Conservation (phyloP, 768 basidiomycete genomes). For the Boletus bicolor region DNA sequence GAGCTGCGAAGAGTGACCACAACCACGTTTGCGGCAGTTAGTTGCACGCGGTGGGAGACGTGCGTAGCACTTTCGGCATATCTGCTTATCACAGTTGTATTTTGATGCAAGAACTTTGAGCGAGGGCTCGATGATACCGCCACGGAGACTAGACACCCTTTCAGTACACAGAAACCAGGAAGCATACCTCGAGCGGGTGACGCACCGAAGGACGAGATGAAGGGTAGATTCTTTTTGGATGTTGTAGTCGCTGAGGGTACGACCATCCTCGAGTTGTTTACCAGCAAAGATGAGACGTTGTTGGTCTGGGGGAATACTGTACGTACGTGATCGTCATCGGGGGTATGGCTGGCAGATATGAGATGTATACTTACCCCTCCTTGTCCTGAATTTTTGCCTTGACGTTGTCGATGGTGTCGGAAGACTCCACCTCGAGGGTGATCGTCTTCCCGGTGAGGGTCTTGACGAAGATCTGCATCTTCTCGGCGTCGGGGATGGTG, state of each 20-base stretch:
- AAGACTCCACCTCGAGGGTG: slow-evolving; percentile 31
- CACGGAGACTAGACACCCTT: slow-evolving; percentile 12
- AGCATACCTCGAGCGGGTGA: background rate
- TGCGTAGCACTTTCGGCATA: slow-evolving; percentile 99
- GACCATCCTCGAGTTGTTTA: slow-evolving; percentile 98
- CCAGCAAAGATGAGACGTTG: slow-evolving; percentile 61
- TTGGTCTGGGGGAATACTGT: slow-evolving; percentile 36
- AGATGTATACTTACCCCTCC: slow-evolving; percentile 49
- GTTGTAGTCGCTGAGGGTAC: slow-evolving; percentile 95
- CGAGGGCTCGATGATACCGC: slow-evolving; percentile 99
- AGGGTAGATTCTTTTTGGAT: slow-evolving; percentile 98
- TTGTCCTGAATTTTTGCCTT: slow-evolving; percentile 53
- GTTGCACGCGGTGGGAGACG: slow-evolving; percentile 98
- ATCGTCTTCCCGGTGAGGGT: slow-evolving; percentile 65
- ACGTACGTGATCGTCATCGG: slow-evolving; percentile 10
- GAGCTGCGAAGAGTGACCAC: slow-evolving; percentile 88
- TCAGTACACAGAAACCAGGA: background rate
- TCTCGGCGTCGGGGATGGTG: slow-evolving; percentile 12
- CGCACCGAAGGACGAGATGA: slow-evolving; percentile 92
- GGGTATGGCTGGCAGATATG: no score
- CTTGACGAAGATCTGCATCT: slow-evolving; percentile 77
- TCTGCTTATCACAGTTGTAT: slow-evolving; percentile 99
- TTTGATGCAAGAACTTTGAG: slow-evolving; percentile 95
- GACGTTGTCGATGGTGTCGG: slow-evolving; percentile 29
- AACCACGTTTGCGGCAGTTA: slow-evolving; percentile 96